These are phyloP conservation scores for Saitozyma podzolica DNA, from an alignment of 768 basidiomycete species.

Conservation along the genomic window DNA sequence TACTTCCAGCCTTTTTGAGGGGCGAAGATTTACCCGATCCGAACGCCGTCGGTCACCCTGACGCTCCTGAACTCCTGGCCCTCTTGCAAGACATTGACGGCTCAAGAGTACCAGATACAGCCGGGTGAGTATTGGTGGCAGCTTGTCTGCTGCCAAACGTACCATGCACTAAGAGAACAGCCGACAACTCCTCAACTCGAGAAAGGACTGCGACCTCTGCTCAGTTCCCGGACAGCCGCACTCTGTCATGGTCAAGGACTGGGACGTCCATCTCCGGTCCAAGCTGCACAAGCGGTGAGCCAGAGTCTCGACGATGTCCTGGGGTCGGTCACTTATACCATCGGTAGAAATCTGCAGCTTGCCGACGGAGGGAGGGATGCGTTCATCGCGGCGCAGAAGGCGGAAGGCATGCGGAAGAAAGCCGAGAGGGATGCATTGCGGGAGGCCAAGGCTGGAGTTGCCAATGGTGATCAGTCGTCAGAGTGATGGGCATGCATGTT, in stretches of 20 bases:
- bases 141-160: not conserved
- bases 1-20: constrained; percentile 61
- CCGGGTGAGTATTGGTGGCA: constrained; percentile 25
- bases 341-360: not conserved
- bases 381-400: constrained; percentile 6
- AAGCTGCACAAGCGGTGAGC: constrained; percentile 28
- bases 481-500: too few species aligned
- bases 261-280: constrained; percentile 23
- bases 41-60: constrained; percentile 24
- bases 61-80: constrained; percentile 26
- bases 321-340: constrained; percentile 8
- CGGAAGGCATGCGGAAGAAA: constrained; percentile 9
- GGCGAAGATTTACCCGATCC: constrained; percentile 62
- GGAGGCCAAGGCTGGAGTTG: constrained; percentile 3
- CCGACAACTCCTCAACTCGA: constrained; percentile 38
- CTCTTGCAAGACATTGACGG: constrained; percentile 3
- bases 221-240: constrained; percentile 12
- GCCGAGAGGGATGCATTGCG: constrained; percentile 18
- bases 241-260: constrained; percentile 26
- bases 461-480: too few species aligned
- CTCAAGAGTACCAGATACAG: constrained; percentile 32
- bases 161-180: constrained; percentile 9
- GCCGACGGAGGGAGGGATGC: not conserved
- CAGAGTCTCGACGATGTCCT: not conserved
- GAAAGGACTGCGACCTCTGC: constrained; percentile 36